Conservation (phyloP, 73 alveolate species). For the Paramecium octaurelia region DNA sequence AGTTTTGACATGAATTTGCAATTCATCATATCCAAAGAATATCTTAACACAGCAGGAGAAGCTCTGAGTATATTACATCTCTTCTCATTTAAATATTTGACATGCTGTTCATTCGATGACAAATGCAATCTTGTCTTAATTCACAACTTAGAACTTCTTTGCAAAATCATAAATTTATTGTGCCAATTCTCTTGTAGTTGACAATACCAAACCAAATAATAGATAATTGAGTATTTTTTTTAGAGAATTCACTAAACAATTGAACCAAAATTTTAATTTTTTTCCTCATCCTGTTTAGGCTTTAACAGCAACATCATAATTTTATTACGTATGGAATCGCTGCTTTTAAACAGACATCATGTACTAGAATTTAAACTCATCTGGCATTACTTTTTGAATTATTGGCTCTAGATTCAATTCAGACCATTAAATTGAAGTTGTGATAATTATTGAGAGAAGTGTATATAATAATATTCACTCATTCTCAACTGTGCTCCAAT, state of each 20-base stretch:
- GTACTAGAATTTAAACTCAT: constrained; percentile 61
- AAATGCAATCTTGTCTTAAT: constrained; percentile 63
- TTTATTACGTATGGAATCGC: constrained; percentile 76
- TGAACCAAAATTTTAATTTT: constrained; percentile 94
- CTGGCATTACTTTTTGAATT: constrained; percentile 22
- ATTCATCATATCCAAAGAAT: constrained; percentile 80
- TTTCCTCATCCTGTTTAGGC: constrained; percentile 99
- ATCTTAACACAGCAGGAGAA: constrained; percentile 96
- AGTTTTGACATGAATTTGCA: constrained; percentile 67
- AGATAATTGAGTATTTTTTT: neutral
- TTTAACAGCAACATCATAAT: constrained; percentile 88
- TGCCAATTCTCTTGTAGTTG: constrained; percentile 99
- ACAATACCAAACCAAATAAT: constrained; percentile 82
- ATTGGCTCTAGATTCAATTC: constrained; percentile 50
- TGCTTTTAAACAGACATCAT: constrained; percentile 84
- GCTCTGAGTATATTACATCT: constrained; percentile 96
- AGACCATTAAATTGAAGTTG: constrained; percentile 40
- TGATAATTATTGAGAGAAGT: neutral
- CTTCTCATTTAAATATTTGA: constrained; percentile 71
- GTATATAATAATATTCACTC: neutral
- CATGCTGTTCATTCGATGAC: constrained; percentile 80
- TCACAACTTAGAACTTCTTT: constrained; percentile 46
- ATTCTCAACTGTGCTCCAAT: neutral
- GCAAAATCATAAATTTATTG: constrained; percentile 91
- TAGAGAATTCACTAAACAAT: constrained; percentile 67